Conservation (phyloP, 257 asterid genomes). For the Linaria vulgaris region DNA sequence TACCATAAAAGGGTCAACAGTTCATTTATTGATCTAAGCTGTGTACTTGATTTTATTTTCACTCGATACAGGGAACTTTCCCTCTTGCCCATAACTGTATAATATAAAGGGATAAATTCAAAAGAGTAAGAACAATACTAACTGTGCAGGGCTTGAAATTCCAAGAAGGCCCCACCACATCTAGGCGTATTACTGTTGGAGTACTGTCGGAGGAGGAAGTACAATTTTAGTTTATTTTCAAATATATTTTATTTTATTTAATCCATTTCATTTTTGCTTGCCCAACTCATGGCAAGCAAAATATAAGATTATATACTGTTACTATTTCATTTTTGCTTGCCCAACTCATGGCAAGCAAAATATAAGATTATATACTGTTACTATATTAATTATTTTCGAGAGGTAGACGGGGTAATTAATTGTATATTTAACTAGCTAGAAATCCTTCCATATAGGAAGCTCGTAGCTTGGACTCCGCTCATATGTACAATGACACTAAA, state of each 20-base stretch:
- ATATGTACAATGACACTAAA: too few species aligned
- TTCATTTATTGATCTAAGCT: background rate
- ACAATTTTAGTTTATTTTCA: background rate
- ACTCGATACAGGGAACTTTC: background rate
- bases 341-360: too few species aligned
- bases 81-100: slow-evolving; percentile 9
- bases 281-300: too few species aligned
- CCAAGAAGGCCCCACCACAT: slow-evolving; percentile 3
- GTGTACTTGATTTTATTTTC: background rate
- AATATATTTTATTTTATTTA: background rate
- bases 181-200: slow-evolving; percentile 18
- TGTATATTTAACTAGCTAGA: too few species aligned
- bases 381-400: too few species aligned
- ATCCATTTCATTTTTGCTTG: background rate
- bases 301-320: too few species aligned
- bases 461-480: too few species aligned
- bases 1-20: too few species aligned
- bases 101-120: slow-evolving; percentile 20
- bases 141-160: slow-evolving; percentile 13
- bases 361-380: too few species aligned
- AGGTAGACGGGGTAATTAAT: too few species aligned
- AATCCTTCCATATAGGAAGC: too few species aligned
- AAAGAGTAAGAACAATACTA: slow-evolving; percentile 16
- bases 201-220: background rate
- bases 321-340: too few species aligned